Evolutionary conservation across 1,284 basidiomycete species (phyloP), one percentile per base, ranked within the genome.

Genomic region (Pseudozyma flocculosa): DNA sequence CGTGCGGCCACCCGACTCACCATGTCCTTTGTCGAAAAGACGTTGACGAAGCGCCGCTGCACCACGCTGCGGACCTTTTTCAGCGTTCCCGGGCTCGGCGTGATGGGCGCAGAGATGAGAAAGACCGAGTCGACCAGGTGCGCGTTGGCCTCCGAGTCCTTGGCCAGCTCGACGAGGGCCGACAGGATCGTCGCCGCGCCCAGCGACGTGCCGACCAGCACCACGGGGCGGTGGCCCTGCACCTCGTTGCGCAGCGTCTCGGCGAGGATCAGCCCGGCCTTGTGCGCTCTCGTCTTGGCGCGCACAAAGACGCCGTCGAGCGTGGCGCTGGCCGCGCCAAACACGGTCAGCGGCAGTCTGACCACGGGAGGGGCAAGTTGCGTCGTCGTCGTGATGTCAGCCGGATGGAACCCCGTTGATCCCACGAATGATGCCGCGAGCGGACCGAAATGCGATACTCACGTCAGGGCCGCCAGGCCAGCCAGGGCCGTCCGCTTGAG

Each of bases 401-500:
- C 11, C 26, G 5, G 26, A 29, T 29, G 26, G 26, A 29, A 7
- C n/a, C n/a, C n/a, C n/a, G n/a, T n/a, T n/a, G n/a, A n/a, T n/a
- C n/a, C n/a, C n/a, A n/a, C n/a, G n/a, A n/a, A n/a, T n/a, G n/a
- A n/a, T n/a, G n/a, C n/a, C n/a, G n/a, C n/a, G n/a, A n/a, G n/a
- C n/a, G n/a, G n/a, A n/a, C n/a, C n/a, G n/a, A n/a, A n/a, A n/a
- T n/a, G n/a, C n/a, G n/a, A n/a, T n/a, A n/a, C 19, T 44, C 23
- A 64, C 10, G 82, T 80, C 45, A 84, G 79, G 3, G 83, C 84
- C 0, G 80, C 80, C 43, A 83, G 80, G 44, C 83, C 82, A 3
- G 83, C 83, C 10, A 84, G 72, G 0, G 81, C 79, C 0, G 83
- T 84, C n/a, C 80, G 78, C 65, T 84, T 83, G 70, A 85, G 78